phyloP scores from a whole-genome alignment of 495 filamentous ascomycete species.

The Podospora pseudoanserina region DNA sequence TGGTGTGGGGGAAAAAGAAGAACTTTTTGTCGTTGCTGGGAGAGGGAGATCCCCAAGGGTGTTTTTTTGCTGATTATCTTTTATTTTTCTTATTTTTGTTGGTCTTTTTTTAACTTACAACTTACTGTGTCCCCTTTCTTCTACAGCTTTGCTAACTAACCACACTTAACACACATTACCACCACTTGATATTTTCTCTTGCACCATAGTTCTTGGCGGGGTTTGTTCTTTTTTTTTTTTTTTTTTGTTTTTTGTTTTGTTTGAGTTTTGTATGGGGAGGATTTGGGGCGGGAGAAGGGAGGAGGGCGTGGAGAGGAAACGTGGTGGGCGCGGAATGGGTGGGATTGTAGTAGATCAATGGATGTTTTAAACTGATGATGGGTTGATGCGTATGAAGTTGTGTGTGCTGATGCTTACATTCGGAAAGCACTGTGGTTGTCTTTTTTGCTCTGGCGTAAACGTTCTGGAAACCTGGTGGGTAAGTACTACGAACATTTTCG shows the following conservation, averaged over 20 bases:
- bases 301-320: neutral
- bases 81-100: conserved; percentile 9
- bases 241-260: neutral
- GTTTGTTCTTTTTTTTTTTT: neutral
- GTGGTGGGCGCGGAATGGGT: neutral
- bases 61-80: neutral
- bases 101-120: neutral
- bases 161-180: conserved; percentile 12
- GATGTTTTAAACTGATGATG: neutral
- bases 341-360: neutral
- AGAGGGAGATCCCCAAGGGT: neutral
- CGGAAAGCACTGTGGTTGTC: too few relatives aligned
- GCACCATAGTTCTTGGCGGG: conserved; percentile 4
- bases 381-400: neutral
- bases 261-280: neutral
- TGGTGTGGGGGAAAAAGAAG: neutral
- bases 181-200: conserved; percentile 17
- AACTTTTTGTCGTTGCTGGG: neutral
- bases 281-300: neutral
- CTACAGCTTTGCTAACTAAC: neutral
- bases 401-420: neutral
- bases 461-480: too few relatives aligned
- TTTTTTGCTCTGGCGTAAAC: too few relatives aligned
- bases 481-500: too few relatives aligned
- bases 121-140: neutral